These are phyloP conservation scores for Vanderwaltozyma polyspora DNA, from an alignment of 805 yeast species.

Conservation along the genomic window DNA sequence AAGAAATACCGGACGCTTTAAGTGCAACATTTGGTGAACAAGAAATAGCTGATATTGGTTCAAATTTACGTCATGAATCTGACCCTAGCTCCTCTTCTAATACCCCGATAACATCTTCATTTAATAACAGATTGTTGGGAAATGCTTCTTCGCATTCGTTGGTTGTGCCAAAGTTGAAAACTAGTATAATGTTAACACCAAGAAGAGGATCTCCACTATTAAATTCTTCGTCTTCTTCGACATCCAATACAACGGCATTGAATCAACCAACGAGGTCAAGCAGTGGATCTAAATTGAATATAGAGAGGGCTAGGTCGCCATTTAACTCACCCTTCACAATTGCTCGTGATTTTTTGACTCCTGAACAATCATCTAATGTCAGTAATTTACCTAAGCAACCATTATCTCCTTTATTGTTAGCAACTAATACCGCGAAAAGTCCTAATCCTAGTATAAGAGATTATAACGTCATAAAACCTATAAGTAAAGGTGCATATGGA, in stretches of 20 bases:
- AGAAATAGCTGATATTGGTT: too few relatives aligned
- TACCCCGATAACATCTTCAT: background rate
- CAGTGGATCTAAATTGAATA: conserved; percentile 13
- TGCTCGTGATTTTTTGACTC: conserved; percentile 30
- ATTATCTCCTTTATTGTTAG: conserved; percentile 66
- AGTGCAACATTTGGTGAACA: too few relatives aligned
- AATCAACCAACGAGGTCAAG: conserved; percentile 1
- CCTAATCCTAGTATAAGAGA: conserved; percentile 70
- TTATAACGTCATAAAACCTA: conserved; percentile 83
- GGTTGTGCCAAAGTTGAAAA: conserved; percentile 14
- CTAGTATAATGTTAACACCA: conserved; percentile 34
- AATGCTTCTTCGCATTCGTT: background rate
- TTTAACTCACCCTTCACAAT: conserved; percentile 45
- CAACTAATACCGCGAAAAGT: conserved; percentile 44
- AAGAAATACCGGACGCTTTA: too few relatives aligned
- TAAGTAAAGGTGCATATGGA: conserved; percentile 96
- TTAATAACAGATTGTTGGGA: background rate
- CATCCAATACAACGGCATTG: background rate
- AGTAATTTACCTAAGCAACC: conserved; percentile 42
- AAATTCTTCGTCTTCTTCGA: conserved; percentile 1
- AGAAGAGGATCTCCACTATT: conserved; percentile 45
- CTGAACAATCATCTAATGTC: conserved; percentile 21
- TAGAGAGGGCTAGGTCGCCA: conserved; percentile 33
- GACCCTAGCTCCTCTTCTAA: background rate
- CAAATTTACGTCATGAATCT: too few relatives aligned